These are phyloP conservation scores for Phaffomyces antillensis DNA, from an alignment of 805 yeast genomes.

Conservation along the genomic window DNA sequence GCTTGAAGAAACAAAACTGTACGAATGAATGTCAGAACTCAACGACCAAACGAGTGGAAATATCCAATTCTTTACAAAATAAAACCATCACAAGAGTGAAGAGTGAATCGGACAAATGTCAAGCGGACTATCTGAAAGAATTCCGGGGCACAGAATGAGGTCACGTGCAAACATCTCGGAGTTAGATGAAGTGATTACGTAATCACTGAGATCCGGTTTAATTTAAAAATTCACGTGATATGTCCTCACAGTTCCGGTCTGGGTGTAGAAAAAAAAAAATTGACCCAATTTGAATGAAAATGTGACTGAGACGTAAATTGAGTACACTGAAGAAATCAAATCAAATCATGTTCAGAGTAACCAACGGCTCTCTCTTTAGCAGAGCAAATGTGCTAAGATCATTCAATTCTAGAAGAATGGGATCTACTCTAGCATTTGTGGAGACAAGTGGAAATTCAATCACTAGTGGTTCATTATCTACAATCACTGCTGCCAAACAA, in stretches of 20 bases:
- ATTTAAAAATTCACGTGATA: background rate
- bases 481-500: constrained; percentile 70
- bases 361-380: constrained; percentile 1
- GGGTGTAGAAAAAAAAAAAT: background rate
- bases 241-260: no score
- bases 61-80: background rate
- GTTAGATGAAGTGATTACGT: background rate
- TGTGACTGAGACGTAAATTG: no score
- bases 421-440: constrained; percentile 70
- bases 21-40: no score
- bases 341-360: constrained; percentile 11
- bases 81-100: background rate
- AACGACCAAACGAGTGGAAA: no score
- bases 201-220: no score
- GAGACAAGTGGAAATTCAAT: constrained; percentile 52
- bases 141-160: no score
- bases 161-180: no score
- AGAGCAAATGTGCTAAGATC: background rate
- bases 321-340: background rate
- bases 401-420: constrained; percentile 31
- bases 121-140: background rate
- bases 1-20: no score
- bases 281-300: no score
- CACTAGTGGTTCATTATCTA: constrained; percentile 62
- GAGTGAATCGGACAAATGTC: constrained; percentile 1